These are phyloP conservation scores for Jaapia argillacea DNA, from an alignment of 768 basidiomycete species.

Conservation along the genomic window DNA sequence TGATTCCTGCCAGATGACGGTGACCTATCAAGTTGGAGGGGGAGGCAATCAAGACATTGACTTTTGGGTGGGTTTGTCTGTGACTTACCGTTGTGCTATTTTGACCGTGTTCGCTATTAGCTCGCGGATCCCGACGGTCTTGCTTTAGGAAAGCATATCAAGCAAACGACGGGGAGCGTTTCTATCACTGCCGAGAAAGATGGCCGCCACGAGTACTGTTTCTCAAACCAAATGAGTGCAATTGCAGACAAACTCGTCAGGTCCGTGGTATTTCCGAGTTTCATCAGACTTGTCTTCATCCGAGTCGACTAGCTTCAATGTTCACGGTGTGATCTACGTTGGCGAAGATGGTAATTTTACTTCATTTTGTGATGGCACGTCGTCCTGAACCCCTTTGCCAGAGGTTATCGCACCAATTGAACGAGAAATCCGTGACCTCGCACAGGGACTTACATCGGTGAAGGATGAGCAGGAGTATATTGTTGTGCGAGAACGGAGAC, in stretches of 20 bases:
- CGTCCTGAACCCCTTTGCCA: constrained; percentile 14
- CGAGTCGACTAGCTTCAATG: constrained; percentile 69
- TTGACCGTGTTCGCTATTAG: constrained; percentile 29
- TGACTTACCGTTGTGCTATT: not conserved
- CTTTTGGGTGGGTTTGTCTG: constrained; percentile 62
- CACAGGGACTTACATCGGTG: constrained; percentile 74
- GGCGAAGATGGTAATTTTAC: constrained; percentile 69
- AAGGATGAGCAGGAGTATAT: constrained; percentile 99
- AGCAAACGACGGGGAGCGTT: constrained; percentile 81
- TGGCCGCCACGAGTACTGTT: constrained; percentile 91
- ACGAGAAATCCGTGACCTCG: constrained; percentile 82
- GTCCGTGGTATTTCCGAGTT: constrained; percentile 29
- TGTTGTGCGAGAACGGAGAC: constrained; percentile 83
- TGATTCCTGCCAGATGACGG: constrained; percentile 69
- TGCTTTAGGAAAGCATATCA: constrained; percentile 69
- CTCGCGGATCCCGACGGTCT: constrained; percentile 66
- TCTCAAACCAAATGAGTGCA: constrained; percentile 97
- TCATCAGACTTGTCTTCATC: not conserved
- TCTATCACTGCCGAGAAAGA: constrained; percentile 82
- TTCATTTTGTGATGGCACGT: not conserved
- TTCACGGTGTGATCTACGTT: constrained; percentile 93
- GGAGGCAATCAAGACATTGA: constrained; percentile 97
- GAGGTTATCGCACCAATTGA: constrained; percentile 93
- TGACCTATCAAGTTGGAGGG: constrained; percentile 97
- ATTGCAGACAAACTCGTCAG: constrained; percentile 93